These are phyloP conservation scores for Ophiostoma triangulosporum DNA, from an alignment of 2,329 filamentous ascomycete species.

Conservation along the genomic window DNA sequence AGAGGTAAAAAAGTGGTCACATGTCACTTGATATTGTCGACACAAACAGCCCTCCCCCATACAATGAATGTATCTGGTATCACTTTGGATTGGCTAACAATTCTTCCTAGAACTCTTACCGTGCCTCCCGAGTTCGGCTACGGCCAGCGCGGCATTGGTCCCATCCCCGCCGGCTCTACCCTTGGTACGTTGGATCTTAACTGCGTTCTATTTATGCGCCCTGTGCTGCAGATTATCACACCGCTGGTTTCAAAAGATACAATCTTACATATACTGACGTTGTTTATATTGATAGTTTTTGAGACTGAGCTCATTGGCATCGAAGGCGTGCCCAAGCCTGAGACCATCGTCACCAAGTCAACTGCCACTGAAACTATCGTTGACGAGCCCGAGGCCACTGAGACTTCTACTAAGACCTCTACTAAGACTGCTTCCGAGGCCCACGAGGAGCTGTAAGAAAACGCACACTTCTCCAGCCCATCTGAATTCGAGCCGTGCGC, in stretches of 20 bases:
- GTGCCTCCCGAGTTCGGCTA: constrained; percentile 83
- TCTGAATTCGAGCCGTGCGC: neutral
- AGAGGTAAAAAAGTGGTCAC: constrained; percentile 34
- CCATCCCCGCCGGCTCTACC: constrained; percentile 71
- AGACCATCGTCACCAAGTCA: constrained; percentile 30
- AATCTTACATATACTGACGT: neutral
- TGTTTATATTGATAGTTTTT: constrained; percentile 32
- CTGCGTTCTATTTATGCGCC: too few species aligned
- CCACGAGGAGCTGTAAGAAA: neutral
- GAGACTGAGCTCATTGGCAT: constrained; percentile 73
- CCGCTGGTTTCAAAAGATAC: too few species aligned
- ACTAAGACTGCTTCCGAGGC: constrained; percentile 25
- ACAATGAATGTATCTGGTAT: too few species aligned
- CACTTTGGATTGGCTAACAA: too few species aligned
- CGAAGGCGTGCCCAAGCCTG: constrained; percentile 49
- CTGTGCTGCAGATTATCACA: too few species aligned
- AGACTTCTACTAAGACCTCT: constrained; percentile 26
- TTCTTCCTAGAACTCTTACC: constrained; percentile 51
- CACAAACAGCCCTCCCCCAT: too few species aligned
- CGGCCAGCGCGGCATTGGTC: constrained; percentile 60
- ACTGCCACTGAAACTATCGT: constrained; percentile 18
- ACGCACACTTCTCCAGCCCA: neutral
- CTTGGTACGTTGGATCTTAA: constrained; percentile 40
- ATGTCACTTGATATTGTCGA: neutral
- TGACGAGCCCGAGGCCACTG: constrained; percentile 20